Base-by-base conservation (phyloP, 495 filamentous ascomycete genomes). In the Neurospora discreta region DNA sequence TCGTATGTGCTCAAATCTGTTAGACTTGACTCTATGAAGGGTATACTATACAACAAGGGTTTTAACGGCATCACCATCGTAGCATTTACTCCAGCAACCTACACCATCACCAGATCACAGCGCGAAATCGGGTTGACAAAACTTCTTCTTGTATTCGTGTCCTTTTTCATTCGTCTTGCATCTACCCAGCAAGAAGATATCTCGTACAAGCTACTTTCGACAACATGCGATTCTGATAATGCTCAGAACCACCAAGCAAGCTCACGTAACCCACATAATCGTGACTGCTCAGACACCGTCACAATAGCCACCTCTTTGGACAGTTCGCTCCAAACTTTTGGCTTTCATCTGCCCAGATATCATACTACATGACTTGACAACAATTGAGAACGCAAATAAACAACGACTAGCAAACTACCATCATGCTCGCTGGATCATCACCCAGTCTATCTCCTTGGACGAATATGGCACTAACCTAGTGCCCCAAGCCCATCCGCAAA, bases 1-100 rank as follows among this genome's bases (percentile, higher is more conserved):
- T 81, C 83, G 82, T 83, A 85, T 80, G 79, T 81, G 70, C 1
- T 30, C 26, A n/a, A n/a, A 0, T 30, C 5, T 7, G 7, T 33
- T 1, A 33, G 2, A 30, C 13, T 60, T 30, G 13, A 30, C 23
- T 15, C 9, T 60, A 33, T 60, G 1, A 60, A 16, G 5, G 5
- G 15, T 0, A 16, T 60, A 0, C 2, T 18, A 26, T 18, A 26
- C 11, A 26, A 15, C 26, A 5, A 4, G 6, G 3, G 1, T 58
- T 26, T 5, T 23, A 9, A 20, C 44, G 1, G 20, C 46, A 58
- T 6, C 46, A 58, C 5, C 46, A 26, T 13, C 20, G 46, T 20
- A 58, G 3, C 46, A 58, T 26, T 26, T 20, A 20, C 20, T 58
- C 20, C 10, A 58, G 46, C 46, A 58, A 6, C 11, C 11, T 33